Conservation (phyloP, 768 basidiomycete genomes). For the Panaeolus papilionaceus region DNA sequence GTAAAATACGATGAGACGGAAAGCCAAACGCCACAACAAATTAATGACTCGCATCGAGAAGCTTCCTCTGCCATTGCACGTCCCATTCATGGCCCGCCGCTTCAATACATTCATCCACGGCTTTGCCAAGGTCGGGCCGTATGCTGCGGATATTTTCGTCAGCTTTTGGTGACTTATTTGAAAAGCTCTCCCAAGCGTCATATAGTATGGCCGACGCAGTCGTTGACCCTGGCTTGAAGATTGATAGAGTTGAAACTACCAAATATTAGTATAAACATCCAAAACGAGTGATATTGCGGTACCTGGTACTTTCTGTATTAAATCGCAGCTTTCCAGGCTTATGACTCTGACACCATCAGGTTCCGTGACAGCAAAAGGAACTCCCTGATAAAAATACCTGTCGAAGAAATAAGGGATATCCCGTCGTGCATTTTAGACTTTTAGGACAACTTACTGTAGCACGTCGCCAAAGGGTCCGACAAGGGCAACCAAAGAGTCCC, state of each 20-base stretch:
- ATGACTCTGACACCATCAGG: slow-evolving; percentile 89
- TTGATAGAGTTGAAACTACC: slow-evolving; percentile 75
- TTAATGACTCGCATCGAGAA: slow-evolving; percentile 69
- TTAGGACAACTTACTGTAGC: slow-evolving; percentile 64
- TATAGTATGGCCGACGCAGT: slow-evolving; percentile 91
- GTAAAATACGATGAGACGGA: slow-evolving; percentile 1
- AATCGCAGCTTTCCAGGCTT: slow-evolving; percentile 79
- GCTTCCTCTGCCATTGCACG: slow-evolving; percentile 84
- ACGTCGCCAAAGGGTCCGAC: slow-evolving; percentile 94
- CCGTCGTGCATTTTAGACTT: neutral
- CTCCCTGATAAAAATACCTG: slow-evolving; percentile 83
- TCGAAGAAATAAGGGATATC: neutral
- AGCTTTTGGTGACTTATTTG: slow-evolving; percentile 84
- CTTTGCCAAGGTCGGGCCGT: slow-evolving; percentile 81
- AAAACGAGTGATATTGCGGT: neutral
- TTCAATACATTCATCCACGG: slow-evolving; percentile 92
- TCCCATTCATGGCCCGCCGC: slow-evolving; percentile 95
- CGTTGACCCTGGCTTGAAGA: slow-evolving; percentile 93
- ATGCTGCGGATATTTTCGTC: slow-evolving; percentile 93
- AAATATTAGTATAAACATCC: neutral
- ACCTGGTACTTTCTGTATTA: slow-evolving; percentile 95
- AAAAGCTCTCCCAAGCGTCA: slow-evolving; percentile 92
- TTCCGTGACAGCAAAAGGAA: slow-evolving; percentile 83
- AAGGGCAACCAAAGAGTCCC: slow-evolving; percentile 77
- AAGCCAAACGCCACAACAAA: slow-evolving; percentile 17